Conservation (phyloP, 148 eudicot genomes). For the Arbutus unedo region DNA sequence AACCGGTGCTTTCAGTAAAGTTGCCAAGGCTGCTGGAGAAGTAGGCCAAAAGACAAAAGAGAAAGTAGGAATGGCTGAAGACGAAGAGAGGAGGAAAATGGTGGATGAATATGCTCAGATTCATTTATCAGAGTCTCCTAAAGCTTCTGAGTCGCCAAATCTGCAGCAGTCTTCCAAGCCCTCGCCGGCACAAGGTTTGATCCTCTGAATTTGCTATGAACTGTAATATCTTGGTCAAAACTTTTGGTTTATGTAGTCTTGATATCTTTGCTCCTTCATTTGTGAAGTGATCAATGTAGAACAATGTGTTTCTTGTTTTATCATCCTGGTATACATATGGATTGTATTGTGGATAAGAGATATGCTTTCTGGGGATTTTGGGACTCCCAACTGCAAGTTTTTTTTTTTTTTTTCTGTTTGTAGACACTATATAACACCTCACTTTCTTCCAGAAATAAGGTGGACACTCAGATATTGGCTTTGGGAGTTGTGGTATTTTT, state of each 20-base stretch:
- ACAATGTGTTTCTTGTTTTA: not conserved
- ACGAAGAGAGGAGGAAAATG: conserved; percentile 68
- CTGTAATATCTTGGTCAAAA: conserved; percentile 14
- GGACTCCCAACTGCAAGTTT: not conserved
- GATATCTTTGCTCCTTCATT: not conserved
- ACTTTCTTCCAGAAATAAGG: not conserved
- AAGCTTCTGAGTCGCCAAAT: conserved; percentile 33
- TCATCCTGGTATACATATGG: not conserved
- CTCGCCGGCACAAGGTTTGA: conserved; percentile 62
- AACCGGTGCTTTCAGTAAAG: conserved; percentile 71
- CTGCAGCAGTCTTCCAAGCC: conserved; percentile 56
- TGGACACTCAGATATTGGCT: not conserved
- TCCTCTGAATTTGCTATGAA: conserved; percentile 41
- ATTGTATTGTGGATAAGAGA: not conserved
- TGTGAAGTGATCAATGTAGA: not conserved
- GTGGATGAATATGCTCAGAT: conserved; percentile 73
- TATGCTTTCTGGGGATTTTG: not conserved
- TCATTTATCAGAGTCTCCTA: conserved; percentile 79
- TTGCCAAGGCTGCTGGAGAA: conserved; percentile 83
- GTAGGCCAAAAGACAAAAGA: conserved; percentile 86
- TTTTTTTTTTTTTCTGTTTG: not conserved
- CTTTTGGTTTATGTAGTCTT: conserved; percentile 11
- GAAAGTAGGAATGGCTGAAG: conserved; percentile 74
- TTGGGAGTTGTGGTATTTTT: not conserved
- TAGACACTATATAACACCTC: not conserved